These are phyloP conservation scores for Thermochaetoides thermophila DNA, from an alignment of 495 filamentous ascomycete genomes.

Conservation along the genomic window DNA sequence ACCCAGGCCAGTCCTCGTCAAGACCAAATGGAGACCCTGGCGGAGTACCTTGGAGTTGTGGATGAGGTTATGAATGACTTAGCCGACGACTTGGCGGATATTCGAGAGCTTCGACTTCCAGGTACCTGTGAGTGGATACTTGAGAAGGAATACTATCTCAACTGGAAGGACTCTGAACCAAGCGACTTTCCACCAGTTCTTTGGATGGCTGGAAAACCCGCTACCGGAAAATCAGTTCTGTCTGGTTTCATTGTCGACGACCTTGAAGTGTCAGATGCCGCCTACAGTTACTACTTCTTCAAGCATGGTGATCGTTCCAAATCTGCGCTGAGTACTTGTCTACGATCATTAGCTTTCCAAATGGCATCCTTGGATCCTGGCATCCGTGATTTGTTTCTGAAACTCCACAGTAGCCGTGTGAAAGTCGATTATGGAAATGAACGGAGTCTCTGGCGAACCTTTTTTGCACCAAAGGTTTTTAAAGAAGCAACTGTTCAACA, in stretches of 20 bases:
- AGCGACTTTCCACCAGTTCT: neutral
- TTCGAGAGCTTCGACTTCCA: slow-evolving; percentile 1
- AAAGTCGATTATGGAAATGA: slow-evolving; percentile 3
- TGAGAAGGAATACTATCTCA: neutral
- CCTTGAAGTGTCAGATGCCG: neutral
- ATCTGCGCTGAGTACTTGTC: slow-evolving; percentile 1
- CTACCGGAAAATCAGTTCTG: slow-evolving; percentile 8
- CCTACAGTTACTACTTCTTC: slow-evolving; percentile 8
- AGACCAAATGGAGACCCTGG: slow-evolving; percentile 3
- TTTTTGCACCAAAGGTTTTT: slow-evolving; percentile 6
- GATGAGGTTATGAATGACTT: neutral
- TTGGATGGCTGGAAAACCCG: slow-evolving; percentile 8
- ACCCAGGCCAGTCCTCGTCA: neutral
- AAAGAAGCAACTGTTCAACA: neutral
- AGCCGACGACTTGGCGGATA: neutral
- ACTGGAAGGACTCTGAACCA: slow-evolving; percentile 1
- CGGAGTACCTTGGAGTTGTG: slow-evolving; percentile 11
- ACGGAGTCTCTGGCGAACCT: slow-evolving; percentile 5
- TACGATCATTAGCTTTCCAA: slow-evolving; percentile 11
- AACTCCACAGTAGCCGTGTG: neutral
- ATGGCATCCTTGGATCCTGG: slow-evolving; percentile 6
- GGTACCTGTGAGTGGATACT: neutral
- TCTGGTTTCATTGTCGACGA: slow-evolving; percentile 4
- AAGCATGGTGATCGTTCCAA: slow-evolving; percentile 2
- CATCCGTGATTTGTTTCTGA: neutral